Evolutionary conservation across 352 stramenopile species (phyloP).

Genomic region (Plasmopara viticola): DNA sequence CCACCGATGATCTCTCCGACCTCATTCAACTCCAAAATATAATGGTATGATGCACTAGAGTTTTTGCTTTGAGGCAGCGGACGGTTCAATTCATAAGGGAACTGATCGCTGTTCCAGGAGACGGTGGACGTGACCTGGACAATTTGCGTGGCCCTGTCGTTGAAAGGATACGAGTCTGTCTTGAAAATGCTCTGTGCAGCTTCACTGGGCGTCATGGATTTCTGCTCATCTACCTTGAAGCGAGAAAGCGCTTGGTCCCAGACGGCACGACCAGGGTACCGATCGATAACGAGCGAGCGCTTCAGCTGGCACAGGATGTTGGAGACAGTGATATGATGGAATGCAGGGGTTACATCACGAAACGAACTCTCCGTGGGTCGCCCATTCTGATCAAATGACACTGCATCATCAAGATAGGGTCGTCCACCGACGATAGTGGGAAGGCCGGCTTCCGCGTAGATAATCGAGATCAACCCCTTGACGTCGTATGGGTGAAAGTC

Average conservation of each 20-base stretch:
- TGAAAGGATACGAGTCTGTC: too few species aligned
- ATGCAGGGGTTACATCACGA: conserved; percentile 32
- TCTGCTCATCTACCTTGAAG: conserved; percentile 24
- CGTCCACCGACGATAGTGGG: neutral
- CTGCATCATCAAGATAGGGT: neutral
- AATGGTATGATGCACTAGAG: neutral
- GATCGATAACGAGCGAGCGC: neutral
- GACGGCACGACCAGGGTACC: conserved; percentile 7
- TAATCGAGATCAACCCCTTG: neutral
- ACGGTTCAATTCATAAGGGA: neutral
- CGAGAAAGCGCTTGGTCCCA: conserved; percentile 39
- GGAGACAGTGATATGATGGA: neutral
- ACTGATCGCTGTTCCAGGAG: neutral
- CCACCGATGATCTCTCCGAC: neutral
- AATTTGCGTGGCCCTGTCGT: too few species aligned
- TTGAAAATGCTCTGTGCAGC: conserved; percentile 1
- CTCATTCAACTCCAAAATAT: neutral
- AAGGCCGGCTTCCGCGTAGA: neutral
- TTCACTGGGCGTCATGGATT: conserved; percentile 15
- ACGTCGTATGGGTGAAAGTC: neutral
- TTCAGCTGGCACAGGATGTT: neutral
- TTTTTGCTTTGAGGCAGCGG: neutral
- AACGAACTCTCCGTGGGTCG: conserved; percentile 24
- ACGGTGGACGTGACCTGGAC: too few species aligned
- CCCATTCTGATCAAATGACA: conserved; percentile 26